Evolutionary conservation across 73 alveolate species (phyloP).

Genomic region (Paramecium tetraurelia): DNA sequence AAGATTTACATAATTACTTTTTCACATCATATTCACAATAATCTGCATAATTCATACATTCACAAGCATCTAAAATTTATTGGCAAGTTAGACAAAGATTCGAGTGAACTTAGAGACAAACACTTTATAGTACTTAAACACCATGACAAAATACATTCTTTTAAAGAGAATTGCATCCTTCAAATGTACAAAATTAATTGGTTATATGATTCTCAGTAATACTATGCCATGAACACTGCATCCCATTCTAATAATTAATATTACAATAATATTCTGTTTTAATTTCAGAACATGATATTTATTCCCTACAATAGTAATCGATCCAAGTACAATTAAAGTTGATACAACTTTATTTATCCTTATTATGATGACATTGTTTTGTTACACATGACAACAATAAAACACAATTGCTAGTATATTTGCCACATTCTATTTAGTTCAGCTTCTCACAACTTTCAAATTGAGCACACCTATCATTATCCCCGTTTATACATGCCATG

Average conservation of each 20-base stretch:
- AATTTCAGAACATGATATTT: not conserved
- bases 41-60: not conserved
- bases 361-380: not conserved
- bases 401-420: not conserved
- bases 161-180: not conserved
- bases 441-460: not conserved
- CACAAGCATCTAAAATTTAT: slow-evolving; percentile 12
- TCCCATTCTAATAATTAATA: not conserved
- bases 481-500: not conserved
- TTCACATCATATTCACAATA: not conserved
- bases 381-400: not conserved
- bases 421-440: not conserved
- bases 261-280: not conserved
- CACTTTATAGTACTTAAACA: not conserved
- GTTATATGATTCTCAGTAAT: too few species aligned
- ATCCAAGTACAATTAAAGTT: not conserved
- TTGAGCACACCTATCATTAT: not conserved
- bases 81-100: not conserved
- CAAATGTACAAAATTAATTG: not conserved
- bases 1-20: not conserved
- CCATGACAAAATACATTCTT: not conserved
- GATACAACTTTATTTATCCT: not conserved
- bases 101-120: not conserved
- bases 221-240: not conserved
- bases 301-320: not conserved